Evolutionary conservation across 768 basidiomycete species (phyloP).

Genomic region (Clitopilus passeckerianus): DNA sequence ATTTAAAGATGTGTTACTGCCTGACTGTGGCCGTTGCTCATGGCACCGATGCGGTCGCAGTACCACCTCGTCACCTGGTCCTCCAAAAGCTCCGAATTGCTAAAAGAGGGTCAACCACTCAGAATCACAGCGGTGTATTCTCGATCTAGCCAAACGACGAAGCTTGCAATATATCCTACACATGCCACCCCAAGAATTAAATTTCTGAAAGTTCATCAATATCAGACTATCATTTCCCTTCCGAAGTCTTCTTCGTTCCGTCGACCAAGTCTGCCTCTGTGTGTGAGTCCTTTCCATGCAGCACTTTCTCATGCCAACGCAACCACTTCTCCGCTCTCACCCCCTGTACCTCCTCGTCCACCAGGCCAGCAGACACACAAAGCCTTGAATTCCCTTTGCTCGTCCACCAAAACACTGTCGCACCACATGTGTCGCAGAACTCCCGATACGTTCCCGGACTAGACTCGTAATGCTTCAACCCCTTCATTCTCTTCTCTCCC

Average conservation of each 20-base stretch:
- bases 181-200: too few species aligned
- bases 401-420: constrained; percentile 22
- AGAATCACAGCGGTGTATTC: too few species aligned
- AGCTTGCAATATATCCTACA: too few species aligned
- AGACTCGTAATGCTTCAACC: constrained; percentile 23
- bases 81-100: too few species aligned
- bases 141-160: too few species aligned
- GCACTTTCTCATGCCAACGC: constrained; percentile 12
- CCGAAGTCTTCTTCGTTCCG: not conserved
- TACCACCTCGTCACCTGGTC: too few species aligned
- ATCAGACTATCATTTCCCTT: not conserved
- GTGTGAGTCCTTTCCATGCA: not conserved
- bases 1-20: too few species aligned
- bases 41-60: too few species aligned
- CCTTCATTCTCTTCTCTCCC: constrained; percentile 8
- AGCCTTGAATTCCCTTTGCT: constrained; percentile 15
- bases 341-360: constrained; percentile 19
- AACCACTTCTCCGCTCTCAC: constrained; percentile 22
- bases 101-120: too few species aligned
- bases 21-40: too few species aligned
- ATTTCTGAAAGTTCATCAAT: too few species aligned
- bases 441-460: constrained; percentile 23
- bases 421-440: constrained; percentile 24
- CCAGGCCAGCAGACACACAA: constrained; percentile 20
- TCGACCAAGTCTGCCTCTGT: not conserved